These are phyloP conservation scores for Fusarium nematophilum DNA, from an alignment of 2,329 filamentous ascomycete genomes.

Conservation along the genomic window DNA sequence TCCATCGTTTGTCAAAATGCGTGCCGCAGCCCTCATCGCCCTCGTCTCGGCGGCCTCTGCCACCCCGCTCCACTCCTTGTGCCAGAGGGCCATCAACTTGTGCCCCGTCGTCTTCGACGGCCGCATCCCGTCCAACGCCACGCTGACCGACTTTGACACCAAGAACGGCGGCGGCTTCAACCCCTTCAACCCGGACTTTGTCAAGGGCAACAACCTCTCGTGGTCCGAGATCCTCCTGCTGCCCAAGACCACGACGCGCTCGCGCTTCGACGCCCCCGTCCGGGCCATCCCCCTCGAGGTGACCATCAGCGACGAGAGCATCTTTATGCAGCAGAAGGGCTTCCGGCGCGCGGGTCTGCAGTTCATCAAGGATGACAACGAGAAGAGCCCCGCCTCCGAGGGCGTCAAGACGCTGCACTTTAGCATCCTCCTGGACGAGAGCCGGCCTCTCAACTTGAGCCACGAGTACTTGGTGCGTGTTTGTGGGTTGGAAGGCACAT, in stretches of 20 bases:
- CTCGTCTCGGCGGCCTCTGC: constrained; percentile 34
- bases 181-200: constrained; percentile 63
- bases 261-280: constrained; percentile 51
- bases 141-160: constrained; percentile 54
- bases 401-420: constrained; percentile 71
- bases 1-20: constrained; percentile 25
- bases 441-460: constrained; percentile 65
- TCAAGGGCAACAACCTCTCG: constrained; percentile 64
- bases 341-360: constrained; percentile 64
- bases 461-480: constrained; percentile 69
- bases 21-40: constrained; percentile 23
- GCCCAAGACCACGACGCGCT: constrained; percentile 49
- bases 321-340: constrained; percentile 69
- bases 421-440: constrained; percentile 63
- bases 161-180: constrained; percentile 47
- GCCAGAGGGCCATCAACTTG: constrained; percentile 15
- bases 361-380: constrained; percentile 45
- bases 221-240: constrained; percentile 64
- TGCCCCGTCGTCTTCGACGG: constrained; percentile 58
- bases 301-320: constrained; percentile 67
- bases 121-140: constrained; percentile 54
- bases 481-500: too few relatives aligned
- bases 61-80: constrained; percentile 15
- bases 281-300: constrained; percentile 61
- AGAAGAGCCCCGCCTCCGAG: constrained; percentile 64